Conservation (phyloP, 176 grass and related monocot species). For the Neostapfia colusana region DNA sequence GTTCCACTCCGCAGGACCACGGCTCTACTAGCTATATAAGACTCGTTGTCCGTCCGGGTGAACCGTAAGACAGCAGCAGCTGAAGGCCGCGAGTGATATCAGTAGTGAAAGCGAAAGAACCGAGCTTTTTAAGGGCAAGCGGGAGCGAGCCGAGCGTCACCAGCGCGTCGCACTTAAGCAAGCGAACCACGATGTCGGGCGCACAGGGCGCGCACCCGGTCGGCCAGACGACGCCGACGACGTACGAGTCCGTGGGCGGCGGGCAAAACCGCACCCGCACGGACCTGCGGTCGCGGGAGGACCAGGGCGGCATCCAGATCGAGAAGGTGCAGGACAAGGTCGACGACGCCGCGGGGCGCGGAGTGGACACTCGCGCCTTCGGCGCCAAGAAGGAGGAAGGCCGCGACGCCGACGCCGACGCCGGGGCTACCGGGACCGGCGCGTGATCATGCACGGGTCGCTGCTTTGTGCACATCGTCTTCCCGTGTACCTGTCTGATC, state of each 20-base stretch:
- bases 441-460: not conserved
- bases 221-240: conserved; percentile 50
- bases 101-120: not conserved
- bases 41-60: not conserved
- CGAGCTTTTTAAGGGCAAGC: too few species aligned
- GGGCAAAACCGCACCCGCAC: conserved; percentile 55
- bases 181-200: conserved; percentile 37
- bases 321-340: conserved; percentile 69
- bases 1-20: not conserved
- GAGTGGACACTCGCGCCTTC: conserved; percentile 35
- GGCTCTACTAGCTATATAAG: not conserved
- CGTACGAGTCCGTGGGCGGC: conserved; percentile 63
- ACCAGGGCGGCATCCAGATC: conserved; percentile 67
- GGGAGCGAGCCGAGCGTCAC: not conserved
- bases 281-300: conserved; percentile 51
- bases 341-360: conserved; percentile 37
- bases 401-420: not conserved
- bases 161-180: not conserved
- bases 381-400: conserved; percentile 21
- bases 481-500: not conserved
- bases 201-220: conserved; percentile 56
- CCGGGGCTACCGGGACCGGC: conserved; percentile 41
- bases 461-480: not conserved
- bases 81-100: not conserved
- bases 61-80: not conserved